Conservation (phyloP, 345 rosid species). For the Excoecaria agallocha region DNA sequence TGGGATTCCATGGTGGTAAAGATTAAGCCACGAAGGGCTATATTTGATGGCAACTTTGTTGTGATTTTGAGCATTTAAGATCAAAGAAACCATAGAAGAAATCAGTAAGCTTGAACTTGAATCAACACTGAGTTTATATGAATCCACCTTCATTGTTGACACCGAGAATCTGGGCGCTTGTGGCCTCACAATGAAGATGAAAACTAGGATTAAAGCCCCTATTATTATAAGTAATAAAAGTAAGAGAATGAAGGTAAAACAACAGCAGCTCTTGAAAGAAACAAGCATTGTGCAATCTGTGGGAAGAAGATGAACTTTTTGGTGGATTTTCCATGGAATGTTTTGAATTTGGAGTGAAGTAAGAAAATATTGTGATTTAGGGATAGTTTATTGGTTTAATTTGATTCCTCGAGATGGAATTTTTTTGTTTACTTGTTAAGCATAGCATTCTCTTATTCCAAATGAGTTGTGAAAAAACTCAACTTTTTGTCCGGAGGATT, state of each 20-base stretch:
- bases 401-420: no score
- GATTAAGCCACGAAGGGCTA: constrained; percentile 28
- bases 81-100: constrained; percentile 29
- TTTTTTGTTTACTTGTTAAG: no score
- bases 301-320: no score
- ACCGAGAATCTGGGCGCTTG: constrained; percentile 32
- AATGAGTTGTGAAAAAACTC: no score
- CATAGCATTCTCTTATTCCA: no score
- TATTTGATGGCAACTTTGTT: constrained; percentile 33
- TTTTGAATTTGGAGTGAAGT: no score
- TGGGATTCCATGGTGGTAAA: constrained; percentile 29
- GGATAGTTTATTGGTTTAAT: no score
- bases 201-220: constrained; percentile 11
- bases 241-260: neutral
- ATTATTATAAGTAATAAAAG: constrained; percentile 16
- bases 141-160: constrained; percentile 24
- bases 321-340: no score
- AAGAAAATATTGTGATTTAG: no score
- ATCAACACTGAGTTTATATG: constrained; percentile 23
- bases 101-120: constrained; percentile 31
- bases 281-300: no score
- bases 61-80: constrained; percentile 34
- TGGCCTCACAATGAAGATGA: constrained; percentile 27
- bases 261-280: no score
- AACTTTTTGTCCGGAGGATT: no score